These are phyloP conservation scores for Pyrus bretschneideri DNA, from an alignment of 306 rosid genomes.

Conservation along the genomic window DNA sequence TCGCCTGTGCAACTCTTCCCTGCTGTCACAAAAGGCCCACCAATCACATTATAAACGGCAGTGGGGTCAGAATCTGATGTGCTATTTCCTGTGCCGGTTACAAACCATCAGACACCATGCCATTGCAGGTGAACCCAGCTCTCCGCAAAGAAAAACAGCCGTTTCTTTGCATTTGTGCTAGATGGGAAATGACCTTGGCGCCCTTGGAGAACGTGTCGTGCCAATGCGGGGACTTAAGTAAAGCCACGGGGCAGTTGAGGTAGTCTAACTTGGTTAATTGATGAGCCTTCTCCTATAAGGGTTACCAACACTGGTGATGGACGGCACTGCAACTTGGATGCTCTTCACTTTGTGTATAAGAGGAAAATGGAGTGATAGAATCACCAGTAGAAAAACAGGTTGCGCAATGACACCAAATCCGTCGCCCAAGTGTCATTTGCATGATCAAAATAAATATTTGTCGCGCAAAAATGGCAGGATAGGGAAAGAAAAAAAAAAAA, in stretches of 20 bases:
- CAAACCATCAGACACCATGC: neutral
- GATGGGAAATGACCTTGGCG: conserved; percentile 3
- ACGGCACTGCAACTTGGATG: neutral
- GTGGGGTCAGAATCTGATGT: neutral
- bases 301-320: neutral
- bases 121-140: neutral
- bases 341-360: neutral
- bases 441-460: too few relatives aligned
- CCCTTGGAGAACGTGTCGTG: conserved; percentile 1
- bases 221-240: neutral
- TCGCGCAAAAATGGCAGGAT: too few relatives aligned
- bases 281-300: neutral
- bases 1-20: neutral
- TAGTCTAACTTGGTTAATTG: neutral
- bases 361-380: neutral
- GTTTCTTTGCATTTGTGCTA: conserved; percentile 7
- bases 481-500: too few relatives aligned
- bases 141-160: neutral
- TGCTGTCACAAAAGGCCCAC: neutral
- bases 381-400: too few relatives aligned
- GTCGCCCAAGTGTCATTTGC: too few relatives aligned
- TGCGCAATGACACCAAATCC: too few relatives aligned
- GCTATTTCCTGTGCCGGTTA: neutral
- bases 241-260: neutral
- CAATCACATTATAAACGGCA: neutral